Base-by-base conservation (phyloP, 805 yeast species). In the Metschnikowia lochheadii region DNA sequence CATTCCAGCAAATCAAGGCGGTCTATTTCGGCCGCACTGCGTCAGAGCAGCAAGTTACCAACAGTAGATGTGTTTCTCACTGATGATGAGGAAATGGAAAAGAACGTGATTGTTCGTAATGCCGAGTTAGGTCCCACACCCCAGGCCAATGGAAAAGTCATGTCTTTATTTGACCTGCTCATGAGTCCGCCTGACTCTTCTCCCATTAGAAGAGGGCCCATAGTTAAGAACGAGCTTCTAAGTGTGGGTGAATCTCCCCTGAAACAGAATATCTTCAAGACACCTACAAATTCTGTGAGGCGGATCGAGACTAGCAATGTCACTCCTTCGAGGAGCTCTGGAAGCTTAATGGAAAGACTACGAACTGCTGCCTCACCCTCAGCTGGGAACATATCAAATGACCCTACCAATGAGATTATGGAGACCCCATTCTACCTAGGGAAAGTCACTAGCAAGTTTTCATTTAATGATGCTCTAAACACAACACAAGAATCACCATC, bases 81-180 rank as follows among this genome's bases (percentile, higher is more conserved):
- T 0, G 60, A 57, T 17, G 61, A 56, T 8, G 55, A 59, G 34
- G 60, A 49, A 7, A 48, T 32, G 14, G 54, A 51, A 32, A 48
- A 40, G 5, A 33, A 44, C 5, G 51, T 45, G n/a, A 51, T 46
- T 14, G 49, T 46, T 7, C 43, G 31, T 6, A 55, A 52, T 17
- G 63, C 66, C 3, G 86, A 82, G 52, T 63, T 88, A 11, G 96
- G 96, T 0, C 96, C 96, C 0, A 89, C 96, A 0, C 96, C 96
- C 0, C 96, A 89, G 58, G 76, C 88, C 8, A 76, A 84, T 53
- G 96, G 96, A 0, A 78, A 85, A 48, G 87, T 87, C 0, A 63
- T 87, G 33, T 83, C 94, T 15, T 73, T 89, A 3, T 84, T 89
- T 61, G 96, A 88, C 53, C 70, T 82, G 48, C 54, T 64, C 36